Conservation (phyloP, 148 eudicot species). For the Talinum fruticosum region DNA sequence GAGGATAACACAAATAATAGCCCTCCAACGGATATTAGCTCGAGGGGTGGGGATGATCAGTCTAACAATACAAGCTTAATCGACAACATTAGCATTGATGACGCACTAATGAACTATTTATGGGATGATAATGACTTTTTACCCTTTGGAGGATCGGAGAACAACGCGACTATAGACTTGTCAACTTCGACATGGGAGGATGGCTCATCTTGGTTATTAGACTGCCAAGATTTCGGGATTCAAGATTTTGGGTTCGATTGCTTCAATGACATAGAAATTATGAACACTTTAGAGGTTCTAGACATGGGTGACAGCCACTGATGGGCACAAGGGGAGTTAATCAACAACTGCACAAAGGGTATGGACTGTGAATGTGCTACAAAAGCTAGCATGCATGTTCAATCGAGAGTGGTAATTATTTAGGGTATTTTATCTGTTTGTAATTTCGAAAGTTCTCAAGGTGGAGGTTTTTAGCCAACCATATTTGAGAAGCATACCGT, state of each 20-base stretch:
- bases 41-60: constrained; percentile 14
- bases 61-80: constrained; percentile 23
- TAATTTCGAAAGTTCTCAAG: constrained; percentile 13
- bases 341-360: not conserved
- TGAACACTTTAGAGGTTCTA: constrained; percentile 37
- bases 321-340: not conserved
- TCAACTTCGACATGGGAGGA: constrained; percentile 38
- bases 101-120: constrained; percentile 46
- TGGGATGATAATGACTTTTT: constrained; percentile 41
- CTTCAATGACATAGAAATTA: constrained; percentile 38
- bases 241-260: constrained; percentile 62
- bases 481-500: constrained; percentile 23
- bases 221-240: constrained; percentile 70
- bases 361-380: constrained; percentile 13
- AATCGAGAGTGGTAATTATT: constrained; percentile 12
- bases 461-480: constrained; percentile 27
- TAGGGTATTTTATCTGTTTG: constrained; percentile 12
- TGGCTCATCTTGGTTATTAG: constrained; percentile 45
- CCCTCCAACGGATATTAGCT: constrained; percentile 38
- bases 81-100: constrained; percentile 37
- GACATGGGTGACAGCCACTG: constrained; percentile 31
- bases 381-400: constrained; percentile 9
- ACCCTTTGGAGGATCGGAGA: constrained; percentile 31
- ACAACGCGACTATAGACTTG: not conserved
- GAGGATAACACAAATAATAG: constrained; percentile 15